Evolutionary conservation across 2,329 filamentous ascomycete species (phyloP), one percentile per base, ranked within the genome.

Genomic region (Penicillium expansum): DNA sequence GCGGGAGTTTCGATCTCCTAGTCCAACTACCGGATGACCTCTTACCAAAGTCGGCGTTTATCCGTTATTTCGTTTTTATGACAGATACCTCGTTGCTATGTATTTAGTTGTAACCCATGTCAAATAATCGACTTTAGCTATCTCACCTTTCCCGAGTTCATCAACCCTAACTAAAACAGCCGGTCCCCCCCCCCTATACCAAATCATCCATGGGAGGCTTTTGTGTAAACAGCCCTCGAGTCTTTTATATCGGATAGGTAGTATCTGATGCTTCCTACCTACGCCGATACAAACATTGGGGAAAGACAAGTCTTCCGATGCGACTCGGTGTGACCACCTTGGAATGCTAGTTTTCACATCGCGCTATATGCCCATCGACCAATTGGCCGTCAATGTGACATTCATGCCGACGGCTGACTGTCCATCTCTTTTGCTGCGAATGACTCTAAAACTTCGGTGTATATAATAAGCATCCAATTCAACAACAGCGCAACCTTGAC

Each of bases 61-160:
- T 29, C 29, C 16, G 29, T 58, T 54, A 54, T 55, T 58, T 55
- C 55, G 27, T 44, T 24, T 57, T 52, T 41, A 45, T 56, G 64
- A 65, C 68, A 71, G 69, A 71, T 73, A 72, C 69, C 70, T 72
- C 67, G 66, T 62, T 64, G 56, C 60, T 55, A 63, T 71, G 67
- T 72, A 71, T 53, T 61, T 68, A 69, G 61, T 55, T 62, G 61
- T 65, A 63, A 62, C 61, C 55, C 50, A 60, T 64, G 56, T 60
- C 55, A 62, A 39, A 67, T 64, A 65, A 64, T 65, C 50, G 18
- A 58, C 55, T 44, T 27, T 20, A 48, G 33, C 37, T 48, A 45
- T 49, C 29, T 38, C 48, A 33, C 35, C 27, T 32, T 43, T 27
- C n/a, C 33, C 24, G 7, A 20, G n/a, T 29, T 49, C n/a, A 20